Base-by-base conservation (phyloP, 306 rosid species). In the Malus domestica region DNA sequence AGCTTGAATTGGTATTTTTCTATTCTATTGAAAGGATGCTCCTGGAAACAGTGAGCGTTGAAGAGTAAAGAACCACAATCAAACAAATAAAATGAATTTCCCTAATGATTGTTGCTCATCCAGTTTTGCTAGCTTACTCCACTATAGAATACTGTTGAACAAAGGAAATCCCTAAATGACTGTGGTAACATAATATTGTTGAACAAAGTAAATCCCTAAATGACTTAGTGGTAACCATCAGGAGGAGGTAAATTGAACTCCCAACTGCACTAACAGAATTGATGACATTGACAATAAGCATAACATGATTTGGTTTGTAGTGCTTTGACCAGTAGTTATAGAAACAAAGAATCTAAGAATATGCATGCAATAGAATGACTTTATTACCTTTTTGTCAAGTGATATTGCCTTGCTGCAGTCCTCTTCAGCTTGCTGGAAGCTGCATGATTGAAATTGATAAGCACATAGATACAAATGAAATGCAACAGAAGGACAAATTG, bases 351-450 rank as follows among this genome's bases (percentile, higher is more conserved):
- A 60, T 60, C 3, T 1, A 82, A 13, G 11, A 10, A 54, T 6
- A 6, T 6, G n/a, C 14, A 42, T 54, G 71, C 15, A 38, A 67
- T 20, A 63, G n/a, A 72, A 76, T 51, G n/a, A 52, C 73, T 65
- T 13, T 15, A 84, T 80, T 83, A 89, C 98, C 97, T 93, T 93
- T 88, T 88, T 91, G 89, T 91, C 97, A 68, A 66, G 87, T 79
- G 78, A 83, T 67, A 91, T 83, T 44, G 98, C 97, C 72, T 81
- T 75, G 75, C 76, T 81, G 89, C 97, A 93, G 86, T 93, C 98
- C 69, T 93, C 97, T 81, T 88, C 98, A 6, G 96, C 98, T 88
- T 88, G 87, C 84, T 87, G 98, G 84, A 89, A 88, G 84, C 98
- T 93, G 89, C 85, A 89, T 14, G 62, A 74, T 72, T 70, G 68